These are phyloP conservation scores for Hypoxylon crocopeplum DNA, from an alignment of 495 filamentous ascomycete species.

Conservation along the genomic window DNA sequence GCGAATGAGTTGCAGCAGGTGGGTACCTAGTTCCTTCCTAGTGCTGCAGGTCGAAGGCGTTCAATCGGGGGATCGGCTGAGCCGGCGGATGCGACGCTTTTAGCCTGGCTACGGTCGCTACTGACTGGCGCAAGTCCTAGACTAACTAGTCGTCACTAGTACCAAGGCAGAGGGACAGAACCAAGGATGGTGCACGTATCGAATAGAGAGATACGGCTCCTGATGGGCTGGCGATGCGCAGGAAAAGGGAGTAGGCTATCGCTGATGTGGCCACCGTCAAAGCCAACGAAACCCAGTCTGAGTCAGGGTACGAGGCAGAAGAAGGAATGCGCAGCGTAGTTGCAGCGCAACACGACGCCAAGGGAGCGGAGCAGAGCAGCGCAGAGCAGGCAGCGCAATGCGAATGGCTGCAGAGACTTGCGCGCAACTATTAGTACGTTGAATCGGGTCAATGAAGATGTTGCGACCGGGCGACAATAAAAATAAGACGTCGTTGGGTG, in stretches of 20 bases:
- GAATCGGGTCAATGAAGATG: slow-evolving; percentile 11
- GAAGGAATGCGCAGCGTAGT: slow-evolving; percentile 34
- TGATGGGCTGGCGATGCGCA: slow-evolving; percentile 35
- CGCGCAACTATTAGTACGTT: slow-evolving; percentile 28
- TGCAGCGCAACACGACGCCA: too few relatives aligned
- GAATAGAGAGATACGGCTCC: slow-evolving; percentile 18
- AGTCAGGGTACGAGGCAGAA: slow-evolving; percentile 38
- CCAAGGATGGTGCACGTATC: slow-evolving; percentile 31
- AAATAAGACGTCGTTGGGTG: slow-evolving; percentile 37
- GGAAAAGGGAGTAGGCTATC: slow-evolving; percentile 37
- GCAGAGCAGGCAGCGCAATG: slow-evolving; percentile 9
- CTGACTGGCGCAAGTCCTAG: slow-evolving; percentile 26
- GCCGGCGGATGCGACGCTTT: slow-evolving; percentile 32
- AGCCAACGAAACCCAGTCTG: slow-evolving; percentile 44
- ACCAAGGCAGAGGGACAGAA: slow-evolving; percentile 21
- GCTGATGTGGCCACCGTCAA: slow-evolving; percentile 45
- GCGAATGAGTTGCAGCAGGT: slow-evolving; percentile 19
- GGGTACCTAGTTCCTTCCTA: slow-evolving; percentile 8
- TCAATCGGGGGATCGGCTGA: slow-evolving; percentile 41
- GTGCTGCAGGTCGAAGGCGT: slow-evolving; percentile 18
- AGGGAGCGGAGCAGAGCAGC: too few relatives aligned
- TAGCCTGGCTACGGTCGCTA: slow-evolving; percentile 24
- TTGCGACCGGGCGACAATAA: slow-evolving; percentile 46
- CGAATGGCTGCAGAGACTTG: slow-evolving; percentile 25
- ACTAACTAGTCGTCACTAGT: slow-evolving; percentile 25